A percentile compares a stretch with the other conserved stretches of the same genome.
Conservation (phyloP, 352 stramenopile genomes). For the Blastocystis sp. region DNA sequence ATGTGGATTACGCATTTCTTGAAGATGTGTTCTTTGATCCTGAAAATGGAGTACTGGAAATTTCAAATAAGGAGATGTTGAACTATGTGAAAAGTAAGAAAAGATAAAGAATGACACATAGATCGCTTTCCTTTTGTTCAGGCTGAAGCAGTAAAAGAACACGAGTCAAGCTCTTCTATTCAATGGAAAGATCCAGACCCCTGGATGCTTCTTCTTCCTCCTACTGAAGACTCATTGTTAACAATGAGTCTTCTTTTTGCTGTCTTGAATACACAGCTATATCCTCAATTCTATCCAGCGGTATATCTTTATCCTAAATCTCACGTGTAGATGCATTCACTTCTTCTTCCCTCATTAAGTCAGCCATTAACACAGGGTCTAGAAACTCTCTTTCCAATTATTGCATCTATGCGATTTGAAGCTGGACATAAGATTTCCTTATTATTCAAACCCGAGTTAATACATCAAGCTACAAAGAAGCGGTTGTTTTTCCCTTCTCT, state of each 20-base stretch:
- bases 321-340: background rate
- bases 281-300: background rate
- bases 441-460: background rate
- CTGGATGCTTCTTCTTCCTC: background rate
- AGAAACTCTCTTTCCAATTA: background rate
- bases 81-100: too few relatives aligned
- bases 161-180: too few relatives aligned
- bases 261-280: background rate
- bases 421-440: background rate
- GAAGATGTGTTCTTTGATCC: too few relatives aligned
- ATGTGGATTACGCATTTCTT: too few relatives aligned
- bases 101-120: too few relatives aligned
- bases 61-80: too few relatives aligned
- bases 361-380: background rate
- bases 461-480: background rate
- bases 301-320: background rate
- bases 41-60: too few relatives aligned
- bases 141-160: too few relatives aligned
- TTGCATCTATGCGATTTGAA: background rate
- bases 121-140: too few relatives aligned
- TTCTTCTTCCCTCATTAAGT: background rate
- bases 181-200: background rate
- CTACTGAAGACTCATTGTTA: background rate
- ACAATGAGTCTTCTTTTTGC: background rate
- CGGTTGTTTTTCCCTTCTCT: background rate